Conservation (phyloP, 2,329 filamentous ascomycete genomes). For the Anthostomella pinea region DNA sequence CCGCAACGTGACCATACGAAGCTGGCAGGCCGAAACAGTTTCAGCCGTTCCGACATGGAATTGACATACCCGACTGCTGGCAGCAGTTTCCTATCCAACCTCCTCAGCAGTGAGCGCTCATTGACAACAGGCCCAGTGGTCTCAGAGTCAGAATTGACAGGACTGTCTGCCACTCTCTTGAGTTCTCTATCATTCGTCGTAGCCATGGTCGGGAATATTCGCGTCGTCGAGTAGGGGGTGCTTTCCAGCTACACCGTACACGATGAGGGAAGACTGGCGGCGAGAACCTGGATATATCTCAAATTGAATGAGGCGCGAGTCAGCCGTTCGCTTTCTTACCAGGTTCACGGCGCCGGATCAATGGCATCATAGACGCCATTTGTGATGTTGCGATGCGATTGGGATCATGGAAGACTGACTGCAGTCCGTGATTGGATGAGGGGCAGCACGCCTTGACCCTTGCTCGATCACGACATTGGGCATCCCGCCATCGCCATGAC, state of each 20-base stretch:
- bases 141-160: slow-evolving; percentile 23
- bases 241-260: too few species aligned
- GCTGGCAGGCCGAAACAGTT: too few species aligned
- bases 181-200: slow-evolving; percentile 18
- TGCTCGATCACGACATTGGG: slow-evolving; percentile 19
- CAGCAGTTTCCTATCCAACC: slow-evolving; percentile 49
- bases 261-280: too few species aligned
- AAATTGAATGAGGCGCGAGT: slow-evolving; percentile 4
- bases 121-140: slow-evolving; percentile 35
- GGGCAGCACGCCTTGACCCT: slow-evolving; percentile 4
- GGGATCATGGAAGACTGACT: slow-evolving; percentile 1
- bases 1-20: too few species aligned
- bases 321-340: too few species aligned
- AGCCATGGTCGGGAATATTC: too few species aligned
- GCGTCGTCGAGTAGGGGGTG: too few species aligned
- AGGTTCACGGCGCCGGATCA: slow-evolving; percentile 1
- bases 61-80: slow-evolving; percentile 45
- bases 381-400: slow-evolving; percentile 4
- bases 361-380: slow-evolving; percentile 17
- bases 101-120: slow-evolving; percentile 57
- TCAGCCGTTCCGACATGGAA: too few species aligned
- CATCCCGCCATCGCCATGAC: not conserved
- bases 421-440: slow-evolving; percentile 14
- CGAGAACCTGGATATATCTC: not conserved
- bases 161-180: slow-evolving; percentile 9